Base-by-base conservation (phyloP, 495 filamentous ascomycete species). In the Aspergillus ellipticus region DNA sequence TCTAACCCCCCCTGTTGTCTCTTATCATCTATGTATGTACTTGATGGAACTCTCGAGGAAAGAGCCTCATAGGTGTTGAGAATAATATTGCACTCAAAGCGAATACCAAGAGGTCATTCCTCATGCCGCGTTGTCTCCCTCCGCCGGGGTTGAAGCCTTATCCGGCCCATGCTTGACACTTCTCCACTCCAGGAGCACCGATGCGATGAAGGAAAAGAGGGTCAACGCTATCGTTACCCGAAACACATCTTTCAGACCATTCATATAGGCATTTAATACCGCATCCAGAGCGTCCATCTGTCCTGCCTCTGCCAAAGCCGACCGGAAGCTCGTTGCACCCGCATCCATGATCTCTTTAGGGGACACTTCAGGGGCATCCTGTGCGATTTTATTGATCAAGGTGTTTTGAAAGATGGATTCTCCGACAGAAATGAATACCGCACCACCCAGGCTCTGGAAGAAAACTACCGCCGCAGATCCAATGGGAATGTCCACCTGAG, bases 231-330 rank as follows among this genome's bases (percentile, higher is more conserved):
- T 5, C 28, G 28, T 31, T 10, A 31, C 28, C 28, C 21, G 6
- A 42, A 42, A 42, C 7, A 43, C 51, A 15, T 24, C 69, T 58
- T 77, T 79, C 51, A 89, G 56, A 6, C 82, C 83, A 1, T 53
- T 61, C 80, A 85, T 83, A 66, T 88, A 88, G 6, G 79, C 81
- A 2, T 61, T 35, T 20, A 88, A 43, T 16, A 88, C 73, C 2
- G 74, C 78, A 0, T 72, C 68, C 4, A 89, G 28, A 4, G 28
- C 28, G 28, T 31, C 28, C 28, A 10, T 3, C 9, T 46, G 22
- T 35, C 76, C 53, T 4, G 63, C 46, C 0, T 70, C 29, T 8
- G 52, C 52, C 58, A 86, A 82, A 0, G 75, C 72, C 10, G 66
- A 52, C 3, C 74, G 74, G 6, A 88, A 53, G 28, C 79, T 65